phyloP scores from a whole-genome alignment of 768 basidiomycete genomes.

The Kwoniella sp. region DNA sequence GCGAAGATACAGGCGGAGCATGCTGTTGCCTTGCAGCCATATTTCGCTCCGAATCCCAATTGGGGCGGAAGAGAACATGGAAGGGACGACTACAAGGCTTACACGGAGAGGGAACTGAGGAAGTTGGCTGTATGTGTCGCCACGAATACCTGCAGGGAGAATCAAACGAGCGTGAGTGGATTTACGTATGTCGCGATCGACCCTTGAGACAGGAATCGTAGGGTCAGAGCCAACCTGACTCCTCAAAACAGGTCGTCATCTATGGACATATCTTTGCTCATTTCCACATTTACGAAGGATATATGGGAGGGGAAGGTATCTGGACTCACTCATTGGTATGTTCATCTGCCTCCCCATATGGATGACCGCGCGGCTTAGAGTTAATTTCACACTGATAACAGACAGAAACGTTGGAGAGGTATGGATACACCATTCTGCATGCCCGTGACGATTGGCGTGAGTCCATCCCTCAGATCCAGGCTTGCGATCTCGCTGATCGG shows the following conservation, averaged over 20 bases:
- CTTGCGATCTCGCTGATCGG: too few species aligned
- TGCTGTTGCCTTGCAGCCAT: constrained; percentile 4
- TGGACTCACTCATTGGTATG: constrained; percentile 15
- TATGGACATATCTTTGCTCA: constrained; percentile 17
- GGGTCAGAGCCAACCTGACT: background rate
- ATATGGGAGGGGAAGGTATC: constrained; percentile 25
- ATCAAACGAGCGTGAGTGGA: constrained; percentile 25
- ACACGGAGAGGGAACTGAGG: constrained; percentile 19
- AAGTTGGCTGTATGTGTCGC: constrained; percentile 23
- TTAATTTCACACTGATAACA: background rate
- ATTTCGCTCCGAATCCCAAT: constrained; percentile 14
- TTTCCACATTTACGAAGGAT: constrained; percentile 25
- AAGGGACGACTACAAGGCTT: constrained; percentile 25
- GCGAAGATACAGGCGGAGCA: constrained; percentile 8
- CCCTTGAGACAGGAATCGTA: background rate
- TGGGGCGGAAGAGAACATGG: constrained; percentile 20
- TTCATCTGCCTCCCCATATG: background rate
- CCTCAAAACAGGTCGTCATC: constrained; percentile 13
- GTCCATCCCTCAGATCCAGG: background rate
- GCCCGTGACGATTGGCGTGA: constrained; percentile 30
- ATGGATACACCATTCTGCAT: constrained; percentile 23
- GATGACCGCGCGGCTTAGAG: too few species aligned
- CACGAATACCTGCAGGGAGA: constrained; percentile 24
- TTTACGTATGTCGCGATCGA: background rate
- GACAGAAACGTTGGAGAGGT: constrained; percentile 13